phyloP scores from a whole-genome alignment of 2,329 filamentous ascomycete species.

The Penicillium expansum region DNA sequence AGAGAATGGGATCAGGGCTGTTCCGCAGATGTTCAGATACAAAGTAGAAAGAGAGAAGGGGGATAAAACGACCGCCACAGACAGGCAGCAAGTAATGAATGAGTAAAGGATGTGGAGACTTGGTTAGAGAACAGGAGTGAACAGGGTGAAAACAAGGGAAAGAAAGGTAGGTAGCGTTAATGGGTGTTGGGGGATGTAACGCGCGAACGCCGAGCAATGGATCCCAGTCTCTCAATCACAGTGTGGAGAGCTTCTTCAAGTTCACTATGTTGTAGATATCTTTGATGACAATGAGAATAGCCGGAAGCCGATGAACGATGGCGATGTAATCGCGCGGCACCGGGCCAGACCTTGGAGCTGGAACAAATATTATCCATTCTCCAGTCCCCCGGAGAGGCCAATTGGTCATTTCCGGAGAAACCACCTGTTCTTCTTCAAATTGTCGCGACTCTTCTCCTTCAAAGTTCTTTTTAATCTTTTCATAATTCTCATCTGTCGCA shows the following conservation, averaged over 20 bases:
- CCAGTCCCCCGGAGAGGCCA: not conserved
- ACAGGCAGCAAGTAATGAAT: not conserved
- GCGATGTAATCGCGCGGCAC: not conserved
- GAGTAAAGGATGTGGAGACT: too few relatives aligned
- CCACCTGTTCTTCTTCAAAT: conserved; percentile 11
- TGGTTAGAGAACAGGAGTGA: not conserved
- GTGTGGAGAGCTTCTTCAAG: too few relatives aligned
- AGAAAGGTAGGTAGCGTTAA: not conserved
- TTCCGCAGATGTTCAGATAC: not conserved
- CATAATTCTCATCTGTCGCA: not conserved
- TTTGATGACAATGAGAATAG: not conserved
- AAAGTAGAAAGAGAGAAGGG: not conserved
- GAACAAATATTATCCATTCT: not conserved
- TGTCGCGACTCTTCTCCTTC: not conserved
- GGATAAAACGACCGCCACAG: not conserved
- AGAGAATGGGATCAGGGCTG: conserved; percentile 5
- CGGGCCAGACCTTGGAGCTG: not conserved
- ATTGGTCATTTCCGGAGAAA: conserved; percentile 6
- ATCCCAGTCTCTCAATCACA: too few relatives aligned
- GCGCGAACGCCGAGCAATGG: not conserved
- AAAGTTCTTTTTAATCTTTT: not conserved
- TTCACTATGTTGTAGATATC: too few relatives aligned
- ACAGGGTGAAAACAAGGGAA: not conserved
- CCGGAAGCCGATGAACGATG: not conserved
- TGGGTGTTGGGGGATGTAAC: not conserved